A percentile compares a stretch with the other conserved stretches of the same genome.
Conservation (phyloP, 345 rosid genomes). For the Aquilaria sinensis region DNA sequence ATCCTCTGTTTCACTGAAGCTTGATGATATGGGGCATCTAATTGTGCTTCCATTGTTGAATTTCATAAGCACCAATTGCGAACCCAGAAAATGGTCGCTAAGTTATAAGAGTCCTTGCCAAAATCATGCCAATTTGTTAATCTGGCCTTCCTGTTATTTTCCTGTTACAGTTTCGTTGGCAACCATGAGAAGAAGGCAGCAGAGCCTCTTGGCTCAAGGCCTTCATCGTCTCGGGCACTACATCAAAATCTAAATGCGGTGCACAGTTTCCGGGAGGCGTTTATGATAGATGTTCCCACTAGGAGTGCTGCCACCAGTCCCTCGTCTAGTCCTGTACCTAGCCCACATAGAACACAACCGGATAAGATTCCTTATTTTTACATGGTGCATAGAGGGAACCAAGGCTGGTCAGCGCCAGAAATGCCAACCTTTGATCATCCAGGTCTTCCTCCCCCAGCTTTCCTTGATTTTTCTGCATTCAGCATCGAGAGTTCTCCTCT, state of each 20-base stretch:
- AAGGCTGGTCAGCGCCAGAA: slow-evolving; percentile 87
- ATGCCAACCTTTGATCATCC: slow-evolving; percentile 44
- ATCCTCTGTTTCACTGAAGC: background rate
- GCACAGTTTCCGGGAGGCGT: slow-evolving; percentile 29
- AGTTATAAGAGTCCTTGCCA: too few species aligned
- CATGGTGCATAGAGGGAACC: slow-evolving; percentile 39
- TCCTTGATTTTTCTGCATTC: slow-evolving; percentile 33
- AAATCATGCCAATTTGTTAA: background rate
- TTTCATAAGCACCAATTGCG: background rate
- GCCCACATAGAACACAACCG: slow-evolving; percentile 41
- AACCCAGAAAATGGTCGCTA: too few species aligned
- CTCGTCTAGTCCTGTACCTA: slow-evolving; percentile 43
- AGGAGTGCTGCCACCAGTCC: slow-evolving; percentile 75
- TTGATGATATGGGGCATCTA: background rate
- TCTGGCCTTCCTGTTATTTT: background rate
- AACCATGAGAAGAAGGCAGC: slow-evolving; percentile 28
- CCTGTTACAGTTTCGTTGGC: slow-evolving; percentile 29
- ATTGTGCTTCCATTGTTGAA: background rate
- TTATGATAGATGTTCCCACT: slow-evolving; percentile 38
- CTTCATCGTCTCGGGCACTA: slow-evolving; percentile 11
- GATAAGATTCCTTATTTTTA: slow-evolving; percentile 35
- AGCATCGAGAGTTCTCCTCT: slow-evolving; percentile 66
- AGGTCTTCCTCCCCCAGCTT: slow-evolving; percentile 56
- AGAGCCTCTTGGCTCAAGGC: slow-evolving; percentile 30
- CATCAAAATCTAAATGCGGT: slow-evolving; percentile 21